Evolutionary conservation across 163 green algal genomes (phyloP), one percentile per base, ranked within the genome.

Genomic region (Scenedesmus sp.): DNA sequence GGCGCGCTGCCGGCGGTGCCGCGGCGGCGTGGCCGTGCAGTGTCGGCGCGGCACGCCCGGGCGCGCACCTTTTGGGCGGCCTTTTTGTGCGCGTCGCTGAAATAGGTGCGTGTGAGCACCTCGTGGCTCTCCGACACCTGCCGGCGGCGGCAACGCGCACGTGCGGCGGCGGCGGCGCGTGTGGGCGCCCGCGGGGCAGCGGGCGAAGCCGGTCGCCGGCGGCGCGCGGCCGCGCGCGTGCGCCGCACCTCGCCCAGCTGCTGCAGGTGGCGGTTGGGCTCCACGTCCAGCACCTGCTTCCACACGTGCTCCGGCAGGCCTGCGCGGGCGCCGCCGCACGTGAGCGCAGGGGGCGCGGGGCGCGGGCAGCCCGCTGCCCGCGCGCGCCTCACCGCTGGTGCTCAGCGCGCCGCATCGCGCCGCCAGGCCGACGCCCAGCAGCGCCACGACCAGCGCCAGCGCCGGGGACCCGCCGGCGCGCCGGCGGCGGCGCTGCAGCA

Each of bases 41-140:
- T n/a, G n/a, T n/a, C n/a, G n/a, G n/a, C n/a, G n/a, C n/a, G n/a
- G n/a, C 3, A 31, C 60, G 33, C 33, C 7, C 39, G 6, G 39
- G 39, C 39, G 6, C 74, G 39, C 57, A 95, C 88, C 82, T 88
- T 80, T 24, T 66, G 34, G 0, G 90, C 89, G 1, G 93, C 90
- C 18, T 75, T 77, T 18, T 75, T 77, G 79, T 96, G 93, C 0
- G 89, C 93, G 2, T 86, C 82, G 54, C 89, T 95, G 13, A 96
- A 70, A 66, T 93, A 97, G 2, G 92, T 96, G 2, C 93, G 74
- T 0, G 85, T 86, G 15, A 97, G 84, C 45, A 79, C 86, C 42
- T 51, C 80, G 13, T 88, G 77, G 5, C 53, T 85, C 65, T 95
- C 91, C 50, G 85, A 91, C 33, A 95, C 83, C 80, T 91, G 82